These are phyloP conservation scores for Cinnamomum micranthum DNA, from an alignment of 164 flowering plant species.

Conservation along the genomic window DNA sequence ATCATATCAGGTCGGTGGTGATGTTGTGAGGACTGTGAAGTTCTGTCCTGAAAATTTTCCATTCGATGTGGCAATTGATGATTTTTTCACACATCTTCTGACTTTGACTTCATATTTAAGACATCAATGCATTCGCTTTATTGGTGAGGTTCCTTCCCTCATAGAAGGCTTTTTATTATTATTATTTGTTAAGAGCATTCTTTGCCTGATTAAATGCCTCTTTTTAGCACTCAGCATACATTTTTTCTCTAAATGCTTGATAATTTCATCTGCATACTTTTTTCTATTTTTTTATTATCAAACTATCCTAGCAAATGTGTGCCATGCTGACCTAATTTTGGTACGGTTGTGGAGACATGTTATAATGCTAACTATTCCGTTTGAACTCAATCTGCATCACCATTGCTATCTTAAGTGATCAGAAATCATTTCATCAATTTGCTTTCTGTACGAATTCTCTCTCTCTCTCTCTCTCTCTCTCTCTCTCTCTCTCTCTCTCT, in stretches of 20 bases:
- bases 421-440: not conserved
- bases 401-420: not conserved
- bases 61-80: constrained; percentile 39
- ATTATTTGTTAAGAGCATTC: not conserved
- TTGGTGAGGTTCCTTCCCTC: constrained; percentile 44
- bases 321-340: too few species aligned
- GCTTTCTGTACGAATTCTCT: too few species aligned
- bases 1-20: constrained; percentile 30
- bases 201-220: not conserved
- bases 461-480: too few species aligned
- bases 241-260: not conserved
- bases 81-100: constrained; percentile 43
- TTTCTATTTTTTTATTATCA: too few species aligned
- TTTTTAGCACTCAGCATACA: not conserved
- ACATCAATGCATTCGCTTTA: constrained; percentile 37
- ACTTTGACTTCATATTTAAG: constrained; percentile 50
- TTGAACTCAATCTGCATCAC: not conserved
- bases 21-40: constrained; percentile 22
- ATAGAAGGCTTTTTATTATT: too few species aligned
- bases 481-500: too few species aligned
- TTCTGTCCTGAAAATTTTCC: constrained; percentile 21
- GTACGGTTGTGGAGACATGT: not conserved
- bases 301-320: not conserved
- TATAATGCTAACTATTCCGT: not conserved
- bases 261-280: not conserved